phyloP scores from a whole-genome alignment of 2,329 filamentous ascomycete species.

The Bipolaris gigantea region DNA sequence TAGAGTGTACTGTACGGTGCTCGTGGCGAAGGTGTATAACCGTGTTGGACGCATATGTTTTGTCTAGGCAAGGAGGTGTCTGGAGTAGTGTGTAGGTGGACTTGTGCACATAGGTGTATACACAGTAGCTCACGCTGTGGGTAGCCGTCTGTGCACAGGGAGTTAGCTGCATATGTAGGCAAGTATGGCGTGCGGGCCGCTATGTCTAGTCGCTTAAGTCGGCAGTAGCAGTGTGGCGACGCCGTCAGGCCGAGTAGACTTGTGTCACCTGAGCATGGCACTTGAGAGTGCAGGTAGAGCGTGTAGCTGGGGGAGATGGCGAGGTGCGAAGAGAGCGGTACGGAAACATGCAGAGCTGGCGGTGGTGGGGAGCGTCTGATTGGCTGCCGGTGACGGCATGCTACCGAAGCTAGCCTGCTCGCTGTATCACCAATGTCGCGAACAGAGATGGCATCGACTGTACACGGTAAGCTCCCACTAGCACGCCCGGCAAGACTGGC shows the following conservation, averaged over 20 bases:
- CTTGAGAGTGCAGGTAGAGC: not conserved
- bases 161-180: slow-evolving; percentile 27
- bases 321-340: not conserved
- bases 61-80: not conserved
- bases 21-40: not conserved
- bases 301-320: not conserved
- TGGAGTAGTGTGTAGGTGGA: not conserved
- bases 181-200: slow-evolving; percentile 19
- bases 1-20: slow-evolving; percentile 6
- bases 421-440: slow-evolving; percentile 9
- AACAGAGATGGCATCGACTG: not conserved
- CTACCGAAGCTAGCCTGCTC: not conserved
- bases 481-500: not conserved
- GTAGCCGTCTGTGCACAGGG: slow-evolving; percentile 11
- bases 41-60: too few relatives aligned
- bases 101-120: too few relatives aligned
- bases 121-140: not conserved
- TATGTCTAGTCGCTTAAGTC: slow-evolving; percentile 6
- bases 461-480: not conserved
- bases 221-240: not conserved
- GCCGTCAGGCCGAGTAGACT: not conserved
- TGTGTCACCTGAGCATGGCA: not conserved
- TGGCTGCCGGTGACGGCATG: not conserved
- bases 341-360: not conserved
- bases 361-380: not conserved